These are phyloP conservation scores for Manihot esculenta DNA, from an alignment of 441 rosid species.

Conservation along the genomic window DNA sequence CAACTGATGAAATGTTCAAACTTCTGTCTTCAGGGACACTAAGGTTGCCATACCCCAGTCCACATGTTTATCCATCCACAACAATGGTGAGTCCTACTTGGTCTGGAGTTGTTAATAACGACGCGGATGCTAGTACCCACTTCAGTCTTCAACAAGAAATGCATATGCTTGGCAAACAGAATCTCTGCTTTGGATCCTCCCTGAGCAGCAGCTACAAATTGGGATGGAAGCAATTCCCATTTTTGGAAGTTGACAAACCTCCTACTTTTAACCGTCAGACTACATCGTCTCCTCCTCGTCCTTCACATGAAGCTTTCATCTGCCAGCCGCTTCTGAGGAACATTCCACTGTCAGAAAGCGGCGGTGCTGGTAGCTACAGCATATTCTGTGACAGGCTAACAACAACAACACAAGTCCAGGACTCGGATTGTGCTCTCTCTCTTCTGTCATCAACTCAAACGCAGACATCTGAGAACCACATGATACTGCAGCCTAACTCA, in stretches of 20 bases:
- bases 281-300: not conserved
- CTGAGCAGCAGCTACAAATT: conserved; percentile 29
- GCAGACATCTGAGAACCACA: conserved; percentile 38
- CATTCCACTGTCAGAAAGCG: conserved; percentile 28
- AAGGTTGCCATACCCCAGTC: conserved; percentile 45
- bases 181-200: conserved; percentile 46
- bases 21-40: conserved; percentile 44
- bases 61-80: conserved; percentile 56
- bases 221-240: conserved; percentile 48
- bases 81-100: conserved; percentile 42
- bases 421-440: conserved; percentile 95
- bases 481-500: conserved; percentile 39
- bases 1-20: not conserved
- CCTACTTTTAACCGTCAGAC: conserved; percentile 29
- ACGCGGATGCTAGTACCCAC: conserved; percentile 28
- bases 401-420: conserved; percentile 29
- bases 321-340: conserved; percentile 40
- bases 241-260: conserved; percentile 47
- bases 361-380: conserved; percentile 23
- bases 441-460: conserved; percentile 77
- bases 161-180: conserved; percentile 34
- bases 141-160: conserved; percentile 35
- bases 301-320: conserved; percentile 30
- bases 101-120: conserved; percentile 38
- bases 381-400: conserved; percentile 53